These are phyloP conservation scores for Geosmithia flava DNA, from an alignment of 2,329 filamentous ascomycete genomes.

Conservation along the genomic window DNA sequence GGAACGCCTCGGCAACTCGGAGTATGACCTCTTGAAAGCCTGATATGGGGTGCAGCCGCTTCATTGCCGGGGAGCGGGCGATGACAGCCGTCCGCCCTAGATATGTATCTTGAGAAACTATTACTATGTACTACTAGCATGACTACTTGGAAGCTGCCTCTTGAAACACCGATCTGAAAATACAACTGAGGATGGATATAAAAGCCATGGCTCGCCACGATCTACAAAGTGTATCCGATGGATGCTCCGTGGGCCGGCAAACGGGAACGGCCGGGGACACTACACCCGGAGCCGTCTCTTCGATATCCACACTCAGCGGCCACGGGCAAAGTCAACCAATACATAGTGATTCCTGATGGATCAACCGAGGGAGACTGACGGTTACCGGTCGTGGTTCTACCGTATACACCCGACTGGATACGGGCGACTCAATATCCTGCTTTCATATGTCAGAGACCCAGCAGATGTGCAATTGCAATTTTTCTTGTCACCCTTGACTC, in stretches of 20 bases:
- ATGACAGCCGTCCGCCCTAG: too few relatives aligned
- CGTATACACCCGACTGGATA: too few relatives aligned
- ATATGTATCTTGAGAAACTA: not conserved
- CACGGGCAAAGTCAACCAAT: not conserved
- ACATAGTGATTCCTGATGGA: not conserved
- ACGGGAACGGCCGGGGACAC: not conserved
- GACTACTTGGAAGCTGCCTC: not conserved
- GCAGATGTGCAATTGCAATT: too few relatives aligned
- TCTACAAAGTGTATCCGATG: not conserved
- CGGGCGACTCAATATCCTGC: too few relatives aligned
- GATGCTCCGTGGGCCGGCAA: not conserved
- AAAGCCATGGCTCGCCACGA: not conserved
- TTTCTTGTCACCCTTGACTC: too few relatives aligned
- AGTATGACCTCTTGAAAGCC: not conserved
- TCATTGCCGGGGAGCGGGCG: not conserved
- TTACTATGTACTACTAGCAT: not conserved
- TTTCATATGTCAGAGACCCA: too few relatives aligned
- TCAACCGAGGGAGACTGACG: too few relatives aligned
- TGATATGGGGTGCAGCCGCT: not conserved
- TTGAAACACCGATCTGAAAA: not conserved
- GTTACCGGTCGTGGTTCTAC: too few relatives aligned
- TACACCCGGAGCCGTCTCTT: not conserved
- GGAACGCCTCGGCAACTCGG: not conserved
- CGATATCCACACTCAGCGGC: not conserved
- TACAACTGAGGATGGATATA: not conserved